phyloP scores from a whole-genome alignment of 768 basidiomycete species.

The Podaxis sp. region DNA sequence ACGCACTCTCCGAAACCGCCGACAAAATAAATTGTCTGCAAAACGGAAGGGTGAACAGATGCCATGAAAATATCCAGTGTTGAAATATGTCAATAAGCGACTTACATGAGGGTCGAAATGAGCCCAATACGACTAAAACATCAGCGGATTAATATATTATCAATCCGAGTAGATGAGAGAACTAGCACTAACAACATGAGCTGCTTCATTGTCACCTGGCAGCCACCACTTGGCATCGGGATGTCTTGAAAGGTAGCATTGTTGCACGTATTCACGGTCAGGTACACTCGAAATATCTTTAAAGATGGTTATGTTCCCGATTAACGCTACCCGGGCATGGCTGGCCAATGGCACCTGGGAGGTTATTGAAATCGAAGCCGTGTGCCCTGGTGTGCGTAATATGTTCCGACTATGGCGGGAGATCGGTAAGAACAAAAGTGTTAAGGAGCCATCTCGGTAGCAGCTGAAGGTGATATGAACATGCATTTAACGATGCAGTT shows the following conservation, averaged over 20 bases:
- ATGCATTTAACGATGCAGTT: not conserved
- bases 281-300: conserved; percentile 24
- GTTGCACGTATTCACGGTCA: conserved; percentile 27
- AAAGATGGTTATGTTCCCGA: conserved; percentile 46
- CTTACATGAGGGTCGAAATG: conserved; percentile 50
- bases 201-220: conserved; percentile 38
- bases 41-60: not conserved
- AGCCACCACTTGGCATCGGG: conserved; percentile 51
- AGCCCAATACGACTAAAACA: conserved; percentile 45
- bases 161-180: not conserved
- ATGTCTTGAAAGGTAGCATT: conserved; percentile 41
- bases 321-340: conserved; percentile 43
- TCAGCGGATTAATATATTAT: not conserved
- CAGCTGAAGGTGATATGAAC: conserved; percentile 28
- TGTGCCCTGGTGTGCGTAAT: conserved; percentile 30
- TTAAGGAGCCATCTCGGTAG: conserved; percentile 46
- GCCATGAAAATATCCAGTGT: not conserved
- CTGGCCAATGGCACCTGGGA: conserved; percentile 36
- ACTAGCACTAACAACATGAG: conserved; percentile 35
- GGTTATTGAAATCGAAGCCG: conserved; percentile 42
- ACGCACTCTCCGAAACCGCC: conserved; percentile 49
- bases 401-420: conserved; percentile 52
- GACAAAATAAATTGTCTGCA: conserved; percentile 46
- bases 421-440: conserved; percentile 48
- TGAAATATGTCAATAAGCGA: not conserved